Conservation (phyloP, 2,329 filamentous ascomycete species). For the Neurospora sp. region DNA sequence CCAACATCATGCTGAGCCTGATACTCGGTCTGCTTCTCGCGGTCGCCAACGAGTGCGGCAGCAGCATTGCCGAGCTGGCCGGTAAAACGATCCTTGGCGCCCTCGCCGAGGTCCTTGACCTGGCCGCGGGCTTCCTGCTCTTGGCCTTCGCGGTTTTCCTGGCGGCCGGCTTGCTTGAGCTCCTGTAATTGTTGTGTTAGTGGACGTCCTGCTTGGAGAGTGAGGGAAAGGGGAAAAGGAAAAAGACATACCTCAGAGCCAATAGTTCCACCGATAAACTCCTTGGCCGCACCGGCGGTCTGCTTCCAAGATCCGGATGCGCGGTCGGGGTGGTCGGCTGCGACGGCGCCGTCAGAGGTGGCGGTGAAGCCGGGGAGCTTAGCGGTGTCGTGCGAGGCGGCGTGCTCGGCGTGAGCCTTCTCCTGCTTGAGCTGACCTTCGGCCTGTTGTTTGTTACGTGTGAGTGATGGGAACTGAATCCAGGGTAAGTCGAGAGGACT, state of each 20-base stretch:
- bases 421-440: constrained; percentile 57
- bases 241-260: constrained; percentile 52
- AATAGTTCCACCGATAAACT: constrained; percentile 63
- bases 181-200: constrained; percentile 28
- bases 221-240: too few species aligned
- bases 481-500: constrained; percentile 23
- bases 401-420: constrained; percentile 56
- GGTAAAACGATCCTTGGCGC: constrained; percentile 55
- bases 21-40: constrained; percentile 52
- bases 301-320: constrained; percentile 73
- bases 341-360: constrained; percentile 58
- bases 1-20: constrained; percentile 66
- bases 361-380: constrained; percentile 67
- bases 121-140: constrained; percentile 77
- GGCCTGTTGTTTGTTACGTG: constrained; percentile 24
- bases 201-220: neutral
- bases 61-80: constrained; percentile 64
- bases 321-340: constrained; percentile 65
- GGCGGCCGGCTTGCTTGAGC: constrained; percentile 62
- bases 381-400: constrained; percentile 63
- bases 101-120: constrained; percentile 61
- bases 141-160: constrained; percentile 75
- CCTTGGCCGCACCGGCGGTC: constrained; percentile 78
- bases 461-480: constrained; percentile 7
- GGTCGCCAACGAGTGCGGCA: constrained; percentile 65